These are phyloP conservation scores for Venturia oleaginea DNA, from an alignment of 2,329 filamentous ascomycete species.

Conservation along the genomic window DNA sequence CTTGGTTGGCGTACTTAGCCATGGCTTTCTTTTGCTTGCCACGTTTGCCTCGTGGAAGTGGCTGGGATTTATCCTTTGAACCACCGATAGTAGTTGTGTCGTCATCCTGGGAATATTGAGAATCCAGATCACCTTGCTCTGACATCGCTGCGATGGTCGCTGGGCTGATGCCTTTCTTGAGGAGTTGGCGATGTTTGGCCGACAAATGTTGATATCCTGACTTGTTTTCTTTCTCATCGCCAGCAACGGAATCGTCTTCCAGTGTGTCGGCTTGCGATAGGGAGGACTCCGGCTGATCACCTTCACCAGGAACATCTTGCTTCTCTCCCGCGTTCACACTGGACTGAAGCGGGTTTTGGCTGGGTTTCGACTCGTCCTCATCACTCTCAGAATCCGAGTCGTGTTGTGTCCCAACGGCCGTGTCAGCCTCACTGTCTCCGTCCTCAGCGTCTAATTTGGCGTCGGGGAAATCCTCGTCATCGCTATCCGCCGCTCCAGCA, in stretches of 20 bases:
- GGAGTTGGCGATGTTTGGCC: constrained; percentile 28
- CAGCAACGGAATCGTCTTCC: constrained; percentile 17
- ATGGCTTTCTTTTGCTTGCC: constrained; percentile 81
- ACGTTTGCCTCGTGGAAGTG: constrained; percentile 58
- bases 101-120: constrained; percentile 25
- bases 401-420: not conserved
- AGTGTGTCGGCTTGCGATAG: constrained; percentile 12
- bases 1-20: constrained; percentile 84
- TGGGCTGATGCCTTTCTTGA: constrained; percentile 25
- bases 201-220: constrained; percentile 28
- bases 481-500: constrained; percentile 17
- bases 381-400: constrained; percentile 23
- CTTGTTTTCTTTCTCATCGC: constrained; percentile 22
- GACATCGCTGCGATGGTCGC: not conserved
- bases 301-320: not conserved
- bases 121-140: not conserved
- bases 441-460: constrained; percentile 15
- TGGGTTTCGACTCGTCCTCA: constrained; percentile 25
- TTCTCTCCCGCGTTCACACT: constrained; percentile 15
- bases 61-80: constrained; percentile 16
- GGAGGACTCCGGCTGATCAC: not conserved
- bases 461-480: constrained; percentile 19
- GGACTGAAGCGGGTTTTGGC: constrained; percentile 13
- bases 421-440: constrained; percentile 20
- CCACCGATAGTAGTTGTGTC: constrained; percentile 20